Evolutionary conservation across 768 basidiomycete species (phyloP).

Genomic region (Kockovaella imperatae): DNA sequence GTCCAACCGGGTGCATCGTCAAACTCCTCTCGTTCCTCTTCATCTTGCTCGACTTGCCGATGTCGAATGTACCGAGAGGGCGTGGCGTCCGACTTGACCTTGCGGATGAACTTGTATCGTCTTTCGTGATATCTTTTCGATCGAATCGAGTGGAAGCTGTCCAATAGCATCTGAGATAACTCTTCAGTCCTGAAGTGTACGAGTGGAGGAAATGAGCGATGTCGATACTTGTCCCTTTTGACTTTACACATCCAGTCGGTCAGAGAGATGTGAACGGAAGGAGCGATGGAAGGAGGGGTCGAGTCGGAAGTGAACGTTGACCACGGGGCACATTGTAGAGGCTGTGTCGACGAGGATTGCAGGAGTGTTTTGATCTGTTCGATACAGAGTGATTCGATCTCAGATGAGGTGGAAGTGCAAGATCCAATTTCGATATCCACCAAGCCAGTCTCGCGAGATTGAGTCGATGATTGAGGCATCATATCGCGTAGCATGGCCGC

Average conservation of each 20-base stretch:
- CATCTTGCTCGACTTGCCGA: constrained; percentile 7
- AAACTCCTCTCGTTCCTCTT: constrained; percentile 8
- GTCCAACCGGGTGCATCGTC: constrained; percentile 18
- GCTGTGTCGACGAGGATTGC: neutral
- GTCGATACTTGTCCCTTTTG: constrained; percentile 6
- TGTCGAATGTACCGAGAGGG: constrained; percentile 22
- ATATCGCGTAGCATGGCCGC: constrained; percentile 21
- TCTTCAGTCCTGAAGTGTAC: constrained; percentile 30
- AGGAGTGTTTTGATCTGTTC: constrained; percentile 6
- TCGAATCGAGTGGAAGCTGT: constrained; percentile 34
- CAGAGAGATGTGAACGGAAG: neutral
- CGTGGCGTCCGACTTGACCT: constrained; percentile 24
- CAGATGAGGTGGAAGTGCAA: constrained; percentile 3
- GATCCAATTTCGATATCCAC: constrained; percentile 28
- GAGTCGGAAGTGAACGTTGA: constrained; percentile 1
- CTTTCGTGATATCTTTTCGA: constrained; percentile 35
- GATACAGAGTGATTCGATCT: constrained; percentile 13
- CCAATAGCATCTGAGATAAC: constrained; percentile 36
- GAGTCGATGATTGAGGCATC: constrained; percentile 19
- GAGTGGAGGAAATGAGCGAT: constrained; percentile 18
- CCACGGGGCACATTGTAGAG: constrained; percentile 25
- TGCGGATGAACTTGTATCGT: constrained; percentile 34
- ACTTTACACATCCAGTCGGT: constrained; percentile 10
- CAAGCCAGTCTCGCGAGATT: constrained; percentile 16
- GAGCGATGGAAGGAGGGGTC: neutral